These are phyloP conservation scores for Cyberlindnera amylophila DNA, from an alignment of 805 yeast genomes.

Conservation along the genomic window DNA sequence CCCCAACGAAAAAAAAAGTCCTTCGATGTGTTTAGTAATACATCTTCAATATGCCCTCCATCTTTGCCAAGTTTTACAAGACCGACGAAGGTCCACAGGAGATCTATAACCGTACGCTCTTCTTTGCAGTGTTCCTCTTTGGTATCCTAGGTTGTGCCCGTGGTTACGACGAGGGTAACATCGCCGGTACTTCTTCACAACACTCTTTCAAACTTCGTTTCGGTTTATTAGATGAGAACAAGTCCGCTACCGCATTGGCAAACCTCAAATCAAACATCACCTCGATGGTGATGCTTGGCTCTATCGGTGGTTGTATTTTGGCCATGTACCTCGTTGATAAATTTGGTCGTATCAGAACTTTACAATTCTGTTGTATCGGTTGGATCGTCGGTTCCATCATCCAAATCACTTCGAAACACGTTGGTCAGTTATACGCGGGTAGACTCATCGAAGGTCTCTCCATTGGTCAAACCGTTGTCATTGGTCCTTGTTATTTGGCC, in stretches of 20 bases:
- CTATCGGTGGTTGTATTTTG: slow-evolving; percentile 49
- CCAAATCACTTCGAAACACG: slow-evolving; percentile 41
- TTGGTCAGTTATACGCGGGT: slow-evolving; percentile 55
- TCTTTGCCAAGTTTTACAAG: slow-evolving; percentile 18
- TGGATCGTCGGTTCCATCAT: slow-evolving; percentile 46
- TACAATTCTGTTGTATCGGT: slow-evolving; percentile 39
- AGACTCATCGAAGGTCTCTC: slow-evolving; percentile 52
- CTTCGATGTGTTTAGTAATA: too few relatives aligned
- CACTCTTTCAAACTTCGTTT: slow-evolving; percentile 38
- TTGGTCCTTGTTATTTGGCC: slow-evolving; percentile 52
- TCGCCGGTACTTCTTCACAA: slow-evolving; percentile 44
- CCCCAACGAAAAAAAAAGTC: too few relatives aligned
- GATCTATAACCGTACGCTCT: slow-evolving; percentile 44
- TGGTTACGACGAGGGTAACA: slow-evolving; percentile 55
- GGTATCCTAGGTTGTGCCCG: slow-evolving; percentile 55
- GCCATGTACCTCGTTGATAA: slow-evolving; percentile 47
- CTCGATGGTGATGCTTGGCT: slow-evolving; percentile 56
- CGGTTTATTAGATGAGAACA: slow-evolving; percentile 40
- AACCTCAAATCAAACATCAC: slow-evolving; percentile 49
- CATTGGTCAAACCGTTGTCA: slow-evolving; percentile 53
- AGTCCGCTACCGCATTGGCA: slow-evolving; percentile 36
- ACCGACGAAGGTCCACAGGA: slow-evolving; percentile 35
- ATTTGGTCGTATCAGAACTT: slow-evolving; percentile 47
- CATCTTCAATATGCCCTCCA: not conserved
- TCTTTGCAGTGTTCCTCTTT: slow-evolving; percentile 43